A percentile compares a stretch with the other conserved stretches of the same genome.
Conservation (phyloP, 2,329 filamentous ascomycete species). For the Nemania diffusa region DNA sequence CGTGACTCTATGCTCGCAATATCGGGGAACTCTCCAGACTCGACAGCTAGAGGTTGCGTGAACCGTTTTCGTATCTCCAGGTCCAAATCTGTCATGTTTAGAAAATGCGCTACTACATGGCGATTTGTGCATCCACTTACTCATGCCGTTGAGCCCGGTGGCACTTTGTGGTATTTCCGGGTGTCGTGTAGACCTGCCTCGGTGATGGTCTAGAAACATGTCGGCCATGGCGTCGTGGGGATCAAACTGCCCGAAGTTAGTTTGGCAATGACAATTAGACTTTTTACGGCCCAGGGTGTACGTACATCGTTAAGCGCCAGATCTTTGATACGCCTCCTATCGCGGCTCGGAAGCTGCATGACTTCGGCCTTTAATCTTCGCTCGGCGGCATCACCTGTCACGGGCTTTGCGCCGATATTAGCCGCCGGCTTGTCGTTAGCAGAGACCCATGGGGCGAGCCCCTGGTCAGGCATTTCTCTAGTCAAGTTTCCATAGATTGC, state of each 20-base stretch:
- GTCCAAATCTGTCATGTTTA: constrained; percentile 64
- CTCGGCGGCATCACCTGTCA: constrained; percentile 73
- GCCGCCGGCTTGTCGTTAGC: constrained; percentile 74
- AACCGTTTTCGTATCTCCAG: constrained; percentile 74
- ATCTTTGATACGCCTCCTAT: constrained; percentile 74
- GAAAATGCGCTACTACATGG: constrained; percentile 3
- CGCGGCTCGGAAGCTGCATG: constrained; percentile 74
- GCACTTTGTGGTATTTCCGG: constrained; percentile 75
- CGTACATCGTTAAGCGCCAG: constrained; percentile 69
- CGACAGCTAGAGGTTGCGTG: constrained; percentile 70
- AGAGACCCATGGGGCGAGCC: constrained; percentile 76
- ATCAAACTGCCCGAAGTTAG: constrained; percentile 57
- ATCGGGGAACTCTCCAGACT: constrained; percentile 77
- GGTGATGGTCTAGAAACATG: constrained; percentile 63
- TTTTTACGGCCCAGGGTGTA: constrained; percentile 26
- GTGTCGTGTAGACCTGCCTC: constrained; percentile 56
- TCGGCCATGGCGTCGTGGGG: constrained; percentile 64
- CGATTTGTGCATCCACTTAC: constrained; percentile 60
- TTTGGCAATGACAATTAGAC: constrained; percentile 40
- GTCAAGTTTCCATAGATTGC: constrained; percentile 76
- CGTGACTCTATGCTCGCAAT: constrained; percentile 69
- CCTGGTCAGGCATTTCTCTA: constrained; percentile 73
- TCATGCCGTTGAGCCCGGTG: constrained; percentile 82
- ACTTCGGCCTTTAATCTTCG: constrained; percentile 74
- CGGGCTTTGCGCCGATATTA: constrained; percentile 67